phyloP scores from a whole-genome alignment of 768 basidiomycete genomes.

The Serendipita indica region DNA sequence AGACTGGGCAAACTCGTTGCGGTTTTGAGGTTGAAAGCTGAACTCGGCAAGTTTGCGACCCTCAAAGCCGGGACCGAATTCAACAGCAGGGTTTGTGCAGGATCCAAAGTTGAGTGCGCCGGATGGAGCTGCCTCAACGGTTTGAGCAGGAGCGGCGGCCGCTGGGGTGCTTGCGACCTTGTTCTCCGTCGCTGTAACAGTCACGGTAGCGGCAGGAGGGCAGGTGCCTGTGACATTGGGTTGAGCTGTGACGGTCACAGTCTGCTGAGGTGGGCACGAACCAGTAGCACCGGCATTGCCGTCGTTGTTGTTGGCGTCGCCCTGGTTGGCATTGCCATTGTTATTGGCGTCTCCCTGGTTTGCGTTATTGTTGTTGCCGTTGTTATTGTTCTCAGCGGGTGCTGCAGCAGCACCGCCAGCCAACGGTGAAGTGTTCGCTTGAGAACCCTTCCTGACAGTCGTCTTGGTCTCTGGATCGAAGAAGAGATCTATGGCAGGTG shows the following conservation, averaged over 20 bases:
- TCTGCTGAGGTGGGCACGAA: neutral
- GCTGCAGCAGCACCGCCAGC: conserved; percentile 11
- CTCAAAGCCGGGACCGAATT: conserved; percentile 15
- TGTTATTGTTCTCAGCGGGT: neutral
- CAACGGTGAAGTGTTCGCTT: conserved; percentile 26
- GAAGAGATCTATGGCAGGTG: conserved; percentile 16
- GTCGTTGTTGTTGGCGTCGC: conserved; percentile 32
- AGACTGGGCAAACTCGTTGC: conserved; percentile 11
- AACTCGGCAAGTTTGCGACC: conserved; percentile 7
- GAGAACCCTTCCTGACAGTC: conserved; percentile 33
- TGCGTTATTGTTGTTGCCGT: conserved; percentile 11
- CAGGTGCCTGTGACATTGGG: conserved; percentile 12
- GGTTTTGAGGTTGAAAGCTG: neutral
- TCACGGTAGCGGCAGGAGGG: conserved; percentile 11
- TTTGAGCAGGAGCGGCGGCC: conserved; percentile 9
- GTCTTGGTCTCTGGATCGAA: conserved; percentile 22
- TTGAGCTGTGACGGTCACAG: conserved; percentile 5
- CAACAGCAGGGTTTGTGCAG: conserved; percentile 15
- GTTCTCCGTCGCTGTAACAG: conserved; percentile 15
- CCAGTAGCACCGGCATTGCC: conserved; percentile 19
- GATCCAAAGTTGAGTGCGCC: conserved; percentile 13
- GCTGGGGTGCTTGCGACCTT: conserved; percentile 11
- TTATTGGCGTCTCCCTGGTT: too few relatives aligned
- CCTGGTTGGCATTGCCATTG: conserved; percentile 25
- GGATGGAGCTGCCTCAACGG: neutral